Evolutionary conservation across 257 asterid genomes (phyloP), one percentile per base, ranked within the genome.

Genomic region (Solanum rostratum): DNA sequence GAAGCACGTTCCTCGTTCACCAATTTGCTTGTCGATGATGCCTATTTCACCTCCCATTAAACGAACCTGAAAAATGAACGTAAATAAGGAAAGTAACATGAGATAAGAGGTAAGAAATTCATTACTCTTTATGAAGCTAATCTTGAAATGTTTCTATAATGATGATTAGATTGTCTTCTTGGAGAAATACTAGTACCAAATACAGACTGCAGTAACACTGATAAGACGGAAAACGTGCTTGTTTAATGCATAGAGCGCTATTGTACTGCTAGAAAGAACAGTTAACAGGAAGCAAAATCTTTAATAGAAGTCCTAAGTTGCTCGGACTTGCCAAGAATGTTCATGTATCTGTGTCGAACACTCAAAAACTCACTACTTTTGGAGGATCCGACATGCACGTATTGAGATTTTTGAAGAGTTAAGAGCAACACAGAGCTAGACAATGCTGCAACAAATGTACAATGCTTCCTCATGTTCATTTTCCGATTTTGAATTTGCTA

Each of bases 11-110:
- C 97, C 97, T 63, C 66, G 89, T 84, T 91, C 92, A 4, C 93
- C 91, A 24, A 81, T 55, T 49, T 93, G 92, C 78, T 93, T 94
- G 55, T 94, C 95, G 60, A 90, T 85, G 50, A 95, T 91, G 54
- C 86, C 84, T 81, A 94, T 92, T 60, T 94, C 97, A 57, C 97
- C 98, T 3, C 97, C 98, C 95, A 94, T 92, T 66, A 95, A 79
- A 27, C 93, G 91, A 41, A 95, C 95, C 97, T 93, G 66, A 43
- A 29, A 62, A 49, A 49, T 16, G 33, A 16, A 59, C 55, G 15
- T 24, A 76, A 49, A 49, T 19, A 24, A 4, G 81, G 19, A 74
- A 46, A 24, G 60, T 5, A 45, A 13, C 81, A 24, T 5, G 41
- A 74, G 7, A 45, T 14, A 7, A 49, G 43, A 74, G 45, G 80